Base-by-base conservation (phyloP, 345 rosid species). In the Eucalyptus curtisii region DNA sequence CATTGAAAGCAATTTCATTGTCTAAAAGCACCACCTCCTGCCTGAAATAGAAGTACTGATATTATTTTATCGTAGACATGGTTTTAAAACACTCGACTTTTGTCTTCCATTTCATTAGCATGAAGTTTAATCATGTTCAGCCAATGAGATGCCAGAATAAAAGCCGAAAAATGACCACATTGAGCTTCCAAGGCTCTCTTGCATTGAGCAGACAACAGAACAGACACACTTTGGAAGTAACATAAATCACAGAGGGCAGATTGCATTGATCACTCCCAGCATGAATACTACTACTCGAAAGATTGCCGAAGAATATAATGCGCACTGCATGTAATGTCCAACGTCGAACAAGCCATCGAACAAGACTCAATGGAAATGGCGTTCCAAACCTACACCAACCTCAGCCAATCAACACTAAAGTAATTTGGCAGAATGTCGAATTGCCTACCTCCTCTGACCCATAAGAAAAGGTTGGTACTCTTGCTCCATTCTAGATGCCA, bases 1-100 rank as follows among this genome's bases (percentile, higher is more conserved):
- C 97, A 87, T 95, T 95, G 91, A 95, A 95, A 85, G 93, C 89
- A 49, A 94, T 91, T 91, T 95, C 97, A 91, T 95, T 95, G 90
- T 93, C 95, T 90, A 93, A 89, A 49, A 94, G 92, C 82, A 92
- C 47, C 30, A 93, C 37, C 92, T 93, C 94, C 89, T 94, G 95
- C 90, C 97, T 95, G 92, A 87, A 89, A 25, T n/a, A 49, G 71
- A 55, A 37, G 57, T 42, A n/a, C 48, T 49, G 49, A 57, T 45
- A 42, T 16, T 49, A 82, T 66, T 44, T 42, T 31, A 52, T 85
- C 30, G 5, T 31, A 52, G 45, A 13, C 48, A 88, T 71, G 68
- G 86, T 27, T 44, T 45, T 44, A 40, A 45, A 86, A 33, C 20
- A 52, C 44, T 87, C 8, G 2, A 10, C 15, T 76, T 40, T 20